phyloP scores from a whole-genome alignment of 2,329 filamentous ascomycete genomes.

The Macroventuria anomochaeta region DNA sequence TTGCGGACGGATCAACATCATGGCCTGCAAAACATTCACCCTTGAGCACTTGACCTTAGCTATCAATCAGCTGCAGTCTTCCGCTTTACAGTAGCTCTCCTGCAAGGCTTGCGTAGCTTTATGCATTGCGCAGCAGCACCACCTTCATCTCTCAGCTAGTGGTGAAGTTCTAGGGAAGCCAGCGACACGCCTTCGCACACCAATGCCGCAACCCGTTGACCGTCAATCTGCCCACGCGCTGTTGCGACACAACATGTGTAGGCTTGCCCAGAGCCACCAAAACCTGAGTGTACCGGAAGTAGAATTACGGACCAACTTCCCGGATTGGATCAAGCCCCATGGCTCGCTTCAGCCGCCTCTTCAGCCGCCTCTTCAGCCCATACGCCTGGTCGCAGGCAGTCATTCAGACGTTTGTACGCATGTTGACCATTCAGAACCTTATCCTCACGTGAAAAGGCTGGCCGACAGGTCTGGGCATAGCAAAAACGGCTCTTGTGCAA shows the following conservation, averaged over 20 bases:
- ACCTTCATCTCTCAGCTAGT: conserved; percentile 7
- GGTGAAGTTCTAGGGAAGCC: background rate
- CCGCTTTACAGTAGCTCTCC: background rate
- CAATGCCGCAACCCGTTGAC: conserved; percentile 2
- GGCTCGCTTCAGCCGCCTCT: conserved; percentile 16
- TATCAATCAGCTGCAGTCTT: background rate
- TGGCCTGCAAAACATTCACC: background rate
- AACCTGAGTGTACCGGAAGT: background rate
- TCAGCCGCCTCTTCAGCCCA: conserved; percentile 14
- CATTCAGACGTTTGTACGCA: background rate
- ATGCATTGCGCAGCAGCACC: background rate
- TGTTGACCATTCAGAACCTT: conserved; percentile 5
- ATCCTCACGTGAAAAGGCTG: conserved; percentile 12
- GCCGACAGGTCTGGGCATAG: conserved; percentile 13
- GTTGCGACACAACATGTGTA: background rate
- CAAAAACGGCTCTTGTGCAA: conserved; percentile 8
- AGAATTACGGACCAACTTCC: conserved; percentile 7
- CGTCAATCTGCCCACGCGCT: conserved; percentile 3
- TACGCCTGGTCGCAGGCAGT: conserved; percentile 6
- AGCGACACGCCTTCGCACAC: background rate
- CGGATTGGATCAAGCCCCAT: conserved; percentile 5
- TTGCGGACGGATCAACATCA: background rate
- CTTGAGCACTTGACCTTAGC: background rate
- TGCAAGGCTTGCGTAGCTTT: background rate
- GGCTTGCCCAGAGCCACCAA: background rate